Evolutionary conservation across 352 stramenopile genomes (phyloP).

Genomic region (Phytopythium ostracodes): DNA sequence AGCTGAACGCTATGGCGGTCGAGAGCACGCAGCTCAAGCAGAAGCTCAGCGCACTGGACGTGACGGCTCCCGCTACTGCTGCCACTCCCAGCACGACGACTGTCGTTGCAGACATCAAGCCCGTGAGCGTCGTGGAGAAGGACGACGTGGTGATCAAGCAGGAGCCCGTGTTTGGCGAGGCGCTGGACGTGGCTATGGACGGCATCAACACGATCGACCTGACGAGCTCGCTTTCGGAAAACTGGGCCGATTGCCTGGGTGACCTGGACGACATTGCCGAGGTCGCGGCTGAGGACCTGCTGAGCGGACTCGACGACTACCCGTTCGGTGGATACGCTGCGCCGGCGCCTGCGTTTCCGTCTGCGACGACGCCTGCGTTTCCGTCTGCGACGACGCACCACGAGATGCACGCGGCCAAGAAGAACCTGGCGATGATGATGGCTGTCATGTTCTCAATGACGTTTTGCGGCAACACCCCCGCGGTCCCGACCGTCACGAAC

Average conservation of each 20-base stretch:
- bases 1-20: slow-evolving; percentile 64
- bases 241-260: slow-evolving; percentile 58
- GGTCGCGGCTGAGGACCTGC: slow-evolving; percentile 57
- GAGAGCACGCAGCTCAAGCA: slow-evolving; percentile 65
- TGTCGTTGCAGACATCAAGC: slow-evolving; percentile 16
- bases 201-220: slow-evolving; percentile 23
- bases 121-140: slow-evolving; percentile 6
- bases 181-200: slow-evolving; percentile 23
- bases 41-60: slow-evolving; percentile 22
- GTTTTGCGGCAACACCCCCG: slow-evolving; percentile 74
- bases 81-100: slow-evolving; percentile 53
- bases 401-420: slow-evolving; percentile 83
- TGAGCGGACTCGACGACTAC: slow-evolving; percentile 72
- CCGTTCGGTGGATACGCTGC: slow-evolving; percentile 31
- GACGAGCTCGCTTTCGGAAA: slow-evolving; percentile 16
- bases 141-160: slow-evolving; percentile 55
- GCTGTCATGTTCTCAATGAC: slow-evolving; percentile 86
- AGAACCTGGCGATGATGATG: slow-evolving; percentile 89
- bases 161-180: slow-evolving; percentile 37
- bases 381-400: slow-evolving; percentile 36
- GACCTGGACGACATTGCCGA: slow-evolving; percentile 57
- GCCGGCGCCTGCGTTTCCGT: background rate
- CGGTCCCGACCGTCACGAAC: slow-evolving; percentile 68
- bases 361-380: background rate
- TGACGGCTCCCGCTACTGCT: slow-evolving; percentile 13